phyloP scores from a whole-genome alignment of 2,329 filamentous ascomycete genomes.

The Sphaceloma murrayae region DNA sequence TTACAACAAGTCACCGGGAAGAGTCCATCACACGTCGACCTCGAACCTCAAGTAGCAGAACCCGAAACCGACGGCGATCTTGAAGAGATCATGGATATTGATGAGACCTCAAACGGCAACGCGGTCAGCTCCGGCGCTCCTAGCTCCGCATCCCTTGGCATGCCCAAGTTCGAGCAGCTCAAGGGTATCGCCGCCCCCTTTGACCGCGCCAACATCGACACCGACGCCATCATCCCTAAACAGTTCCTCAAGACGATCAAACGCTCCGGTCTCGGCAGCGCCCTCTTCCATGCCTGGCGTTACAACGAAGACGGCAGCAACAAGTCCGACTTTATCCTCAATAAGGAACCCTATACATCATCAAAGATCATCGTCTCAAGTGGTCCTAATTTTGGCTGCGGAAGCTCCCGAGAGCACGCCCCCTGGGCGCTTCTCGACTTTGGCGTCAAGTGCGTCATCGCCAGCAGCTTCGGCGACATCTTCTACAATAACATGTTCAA shows the following conservation, averaged over 20 bases:
- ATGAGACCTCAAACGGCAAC: slow-evolving; percentile 60
- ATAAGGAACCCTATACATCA: slow-evolving; percentile 73
- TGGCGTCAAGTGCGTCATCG: slow-evolving; percentile 88
- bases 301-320: slow-evolving; percentile 60
- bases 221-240: slow-evolving; percentile 98
- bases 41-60: slow-evolving; percentile 50
- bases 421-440: slow-evolving; percentile 97
- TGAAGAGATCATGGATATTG: slow-evolving; percentile 54
- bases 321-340: slow-evolving; percentile 76
- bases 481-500: slow-evolving; percentile 99
- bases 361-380: slow-evolving; percentile 87
- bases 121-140: slow-evolving; percentile 42
- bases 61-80: slow-evolving; percentile 53
- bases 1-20: slow-evolving; percentile 38
- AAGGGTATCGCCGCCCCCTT: slow-evolving; percentile 83
- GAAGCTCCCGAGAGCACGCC: slow-evolving; percentile 84
- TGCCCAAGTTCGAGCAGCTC: slow-evolving; percentile 73
- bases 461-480: slow-evolving; percentile 80
- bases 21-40: slow-evolving; percentile 48
- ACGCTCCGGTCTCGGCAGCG: slow-evolving; percentile 80
- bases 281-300: slow-evolving; percentile 78
- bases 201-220: slow-evolving; percentile 86
- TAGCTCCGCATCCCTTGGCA: slow-evolving; percentile 47
- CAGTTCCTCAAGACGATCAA: slow-evolving; percentile 99
- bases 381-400: slow-evolving; percentile 91